Conservation (phyloP, 1,139 yeast genomes). For the Lodderomyces pseudojiufengensis region DNA sequence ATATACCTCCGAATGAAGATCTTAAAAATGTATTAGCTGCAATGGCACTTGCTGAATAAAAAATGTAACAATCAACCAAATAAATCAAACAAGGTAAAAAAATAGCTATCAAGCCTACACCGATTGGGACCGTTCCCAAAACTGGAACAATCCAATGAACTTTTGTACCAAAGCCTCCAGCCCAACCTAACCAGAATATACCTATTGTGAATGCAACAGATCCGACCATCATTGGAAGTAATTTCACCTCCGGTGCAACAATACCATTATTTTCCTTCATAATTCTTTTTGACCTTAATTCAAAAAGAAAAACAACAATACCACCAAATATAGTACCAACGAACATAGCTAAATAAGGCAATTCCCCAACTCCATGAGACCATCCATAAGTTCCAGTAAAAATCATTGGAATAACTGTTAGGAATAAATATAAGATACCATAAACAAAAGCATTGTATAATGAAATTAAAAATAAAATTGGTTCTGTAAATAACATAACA, state of each 20-base stretch:
- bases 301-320: conserved; percentile 23
- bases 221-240: conserved; percentile 69
- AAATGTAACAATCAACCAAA: conserved; percentile 71
- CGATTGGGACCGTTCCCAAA: conserved; percentile 64
- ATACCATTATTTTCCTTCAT: conserved; percentile 46
- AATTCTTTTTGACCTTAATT: conserved; percentile 18
- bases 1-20: conserved; percentile 52
- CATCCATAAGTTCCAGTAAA: conserved; percentile 60
- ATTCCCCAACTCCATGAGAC: conserved; percentile 48
- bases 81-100: conserved; percentile 77
- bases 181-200: conserved; percentile 80
- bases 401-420: conserved; percentile 76
- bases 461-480: conserved; percentile 64
- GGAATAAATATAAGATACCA: conserved; percentile 71
- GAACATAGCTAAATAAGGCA: conserved; percentile 64
- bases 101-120: conserved; percentile 69
- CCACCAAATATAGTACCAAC: conserved; percentile 64
- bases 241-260: conserved; percentile 73
- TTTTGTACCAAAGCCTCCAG: conserved; percentile 62
- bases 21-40: conserved; percentile 81
- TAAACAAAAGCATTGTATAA: conserved; percentile 80
- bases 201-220: conserved; percentile 69
- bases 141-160: conserved; percentile 86
- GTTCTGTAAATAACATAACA: conserved; percentile 64
- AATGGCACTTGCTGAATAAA: conserved; percentile 83